Evolutionary conservation across 78 protist species (phyloP), one percentile per base, ranked within the genome.

Genomic region (Diacronema lutheri): DNA sequence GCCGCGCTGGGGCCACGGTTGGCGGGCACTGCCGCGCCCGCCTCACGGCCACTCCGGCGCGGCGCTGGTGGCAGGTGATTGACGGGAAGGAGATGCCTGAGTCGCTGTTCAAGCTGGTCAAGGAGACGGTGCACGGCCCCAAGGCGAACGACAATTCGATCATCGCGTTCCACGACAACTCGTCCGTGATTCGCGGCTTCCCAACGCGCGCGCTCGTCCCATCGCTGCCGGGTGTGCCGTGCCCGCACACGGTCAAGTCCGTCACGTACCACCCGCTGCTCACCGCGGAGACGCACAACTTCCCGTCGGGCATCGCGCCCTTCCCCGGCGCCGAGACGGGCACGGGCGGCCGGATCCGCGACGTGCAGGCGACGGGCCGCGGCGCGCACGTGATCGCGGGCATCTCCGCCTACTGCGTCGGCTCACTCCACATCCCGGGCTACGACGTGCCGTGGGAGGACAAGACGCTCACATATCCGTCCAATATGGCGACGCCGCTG

Each of bases 261-360:
- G 84, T 12, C 40, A 33, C 23, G 20, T 33, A 6, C 73, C 56
- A 92, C 88, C 81, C 92, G 58, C 72, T 95, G 35, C 90, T 91
- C 85, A 96, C 95, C 25, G 98, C 95, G 60, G 98, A 96, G 89
- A 96, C 98, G 37, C 98, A 96, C 94, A 96, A 96, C 91, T 84
- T 84, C 69, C 74, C 98, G 41, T 81, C 96, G 20, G 98, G 94
- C 73, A 82, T 96, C 76, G 94, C 96, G 25, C 98, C 98, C 29
- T 92, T 88, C 66, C 93, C 95, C 25, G 98, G 98, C 55, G 97
- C 38, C 23, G 95, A 93, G 74, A 93, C 95, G 10, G 95, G 96
- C n/a, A 90, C 94, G 19, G 98, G 98, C 74, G 98, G 98, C n/a
- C 86, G 94, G 46, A 86, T 95, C 85, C 88, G 97, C 46, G 97